Evolutionary conservation across 1,139 yeast species (phyloP), one percentile per base, ranked within the genome.

Genomic region (Ashbya aceris): DNA sequence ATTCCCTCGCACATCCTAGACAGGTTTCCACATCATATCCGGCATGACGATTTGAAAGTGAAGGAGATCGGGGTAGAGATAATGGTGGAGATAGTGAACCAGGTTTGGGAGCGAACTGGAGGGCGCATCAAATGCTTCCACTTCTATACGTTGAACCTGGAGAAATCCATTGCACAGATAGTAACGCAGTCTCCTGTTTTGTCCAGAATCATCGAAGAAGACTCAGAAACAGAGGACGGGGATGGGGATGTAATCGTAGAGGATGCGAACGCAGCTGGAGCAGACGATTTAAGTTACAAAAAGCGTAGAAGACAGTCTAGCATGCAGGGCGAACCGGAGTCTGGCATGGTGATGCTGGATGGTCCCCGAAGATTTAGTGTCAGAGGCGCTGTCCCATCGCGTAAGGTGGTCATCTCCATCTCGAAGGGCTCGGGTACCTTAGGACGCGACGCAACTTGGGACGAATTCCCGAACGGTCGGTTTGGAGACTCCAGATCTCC

Each of bases 401-500:
- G 77, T 47, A 74, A 76, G 50, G 74, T 75, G 2, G 71, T 83
- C 41, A 68, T 83, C 36, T 85, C 89, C 7, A 85, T 85, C 32
- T 82, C 93, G 42, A 74, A 83, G 23, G 96, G 95, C 39, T 81
- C 83, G 50, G 95, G 95, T 35, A 76, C 83, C 2, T 61, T 85
- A 36, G 95, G 96, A 23, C 78, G 89, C 51, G 94, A 85, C 62
- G 96, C 96, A 8, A 85, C 93, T 2, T 91, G 98, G 98, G 98
- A 91, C 68, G 98, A 91, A 57, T 91, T 86, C 63, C 95, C 97
- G 12, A 91, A 91, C 60, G 98, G 98, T 56, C 76, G 98, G 66
- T 91, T 87, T 62, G 96, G 98, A 64, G 96, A 93, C 64, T 86
- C 97, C 0, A 73, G 94, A 53, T 87, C 97, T 29, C 98, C 98